Evolutionary conservation across 225 moss, liverwort and hornwort genomes (phyloP).

Genomic region (Marchantia paleacea): DNA sequence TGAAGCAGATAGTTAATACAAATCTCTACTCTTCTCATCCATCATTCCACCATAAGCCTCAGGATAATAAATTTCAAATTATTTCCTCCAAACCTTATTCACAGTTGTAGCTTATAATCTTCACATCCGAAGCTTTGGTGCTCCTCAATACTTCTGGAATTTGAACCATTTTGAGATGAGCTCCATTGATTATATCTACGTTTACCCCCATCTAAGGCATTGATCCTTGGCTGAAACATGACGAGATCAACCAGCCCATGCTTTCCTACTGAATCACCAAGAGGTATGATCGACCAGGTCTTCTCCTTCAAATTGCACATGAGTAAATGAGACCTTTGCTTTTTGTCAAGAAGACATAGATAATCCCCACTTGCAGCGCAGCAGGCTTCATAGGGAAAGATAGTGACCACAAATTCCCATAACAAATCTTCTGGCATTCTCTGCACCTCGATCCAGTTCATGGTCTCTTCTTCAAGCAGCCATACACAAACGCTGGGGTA

Average conservation of each 20-base stretch:
- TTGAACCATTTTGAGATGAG: neutral
- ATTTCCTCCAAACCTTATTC: neutral
- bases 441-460: constrained; percentile 6
- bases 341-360: constrained; percentile 1
- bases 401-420: constrained; percentile 2
- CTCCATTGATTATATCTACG: neutral
- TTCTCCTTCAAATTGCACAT: neutral
- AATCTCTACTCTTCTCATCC: neutral
- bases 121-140: neutral
- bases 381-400: neutral
- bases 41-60: neutral
- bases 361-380: constrained; percentile 4
- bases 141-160: neutral
- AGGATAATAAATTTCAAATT: neutral
- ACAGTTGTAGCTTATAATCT: neutral
- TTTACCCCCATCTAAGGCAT: constrained; percentile 2
- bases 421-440: neutral
- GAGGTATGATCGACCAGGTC: constrained; percentile 1
- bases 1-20: neutral
- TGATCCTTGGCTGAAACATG: constrained; percentile 3
- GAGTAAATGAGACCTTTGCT: neutral
- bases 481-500: neutral
- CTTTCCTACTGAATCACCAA: neutral
- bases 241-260: constrained; percentile 1
- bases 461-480: constrained; percentile 1